phyloP scores from a whole-genome alignment of 2,329 filamentous ascomycete genomes.

The Aspergillus floridensis region DNA sequence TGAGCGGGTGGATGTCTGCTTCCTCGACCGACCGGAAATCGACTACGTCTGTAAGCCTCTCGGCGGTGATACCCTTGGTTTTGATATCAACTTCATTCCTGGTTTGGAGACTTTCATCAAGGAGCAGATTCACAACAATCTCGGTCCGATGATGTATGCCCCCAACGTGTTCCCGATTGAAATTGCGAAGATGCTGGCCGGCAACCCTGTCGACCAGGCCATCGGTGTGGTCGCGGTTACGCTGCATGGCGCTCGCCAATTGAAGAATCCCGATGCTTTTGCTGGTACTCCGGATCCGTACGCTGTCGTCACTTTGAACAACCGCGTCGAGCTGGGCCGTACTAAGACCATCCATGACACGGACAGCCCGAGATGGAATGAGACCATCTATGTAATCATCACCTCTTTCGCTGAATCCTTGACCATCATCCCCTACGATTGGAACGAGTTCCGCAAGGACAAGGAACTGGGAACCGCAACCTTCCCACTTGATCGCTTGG shows the following conservation, averaged over 20 bases:
- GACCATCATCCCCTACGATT: constrained; percentile 83
- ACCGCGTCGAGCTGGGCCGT: constrained; percentile 73
- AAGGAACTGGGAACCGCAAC: constrained; percentile 88
- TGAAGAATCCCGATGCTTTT: constrained; percentile 96
- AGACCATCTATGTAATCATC: constrained; percentile 93
- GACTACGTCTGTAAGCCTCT: constrained; percentile 98
- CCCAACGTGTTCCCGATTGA: constrained; percentile 98
- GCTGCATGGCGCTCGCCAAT: constrained; percentile 82
- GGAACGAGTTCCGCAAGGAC: constrained; percentile 93
- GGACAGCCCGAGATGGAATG: constrained; percentile 87
- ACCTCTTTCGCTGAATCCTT: constrained; percentile 86
- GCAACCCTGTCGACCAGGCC: constrained; percentile 89
- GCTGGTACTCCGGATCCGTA: constrained; percentile 91
- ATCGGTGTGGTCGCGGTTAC: constrained; percentile 92
- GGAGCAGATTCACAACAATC: constrained; percentile 91
- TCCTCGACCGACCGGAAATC: constrained; percentile 81
- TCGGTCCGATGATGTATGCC: constrained; percentile 96
- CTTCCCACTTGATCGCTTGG: constrained; percentile 79
- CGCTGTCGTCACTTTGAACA: constrained; percentile 78
- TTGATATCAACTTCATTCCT: constrained; percentile 98
- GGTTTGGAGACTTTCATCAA: constrained; percentile 90
- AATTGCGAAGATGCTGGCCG: constrained; percentile 95
- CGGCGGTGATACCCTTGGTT: constrained; percentile 90
- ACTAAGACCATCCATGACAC: constrained; percentile 88
- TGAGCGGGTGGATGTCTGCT: constrained; percentile 91